Evolutionary conservation across 306 rosid genomes (phyloP).

Genomic region (Begonia loranthoides): DNA sequence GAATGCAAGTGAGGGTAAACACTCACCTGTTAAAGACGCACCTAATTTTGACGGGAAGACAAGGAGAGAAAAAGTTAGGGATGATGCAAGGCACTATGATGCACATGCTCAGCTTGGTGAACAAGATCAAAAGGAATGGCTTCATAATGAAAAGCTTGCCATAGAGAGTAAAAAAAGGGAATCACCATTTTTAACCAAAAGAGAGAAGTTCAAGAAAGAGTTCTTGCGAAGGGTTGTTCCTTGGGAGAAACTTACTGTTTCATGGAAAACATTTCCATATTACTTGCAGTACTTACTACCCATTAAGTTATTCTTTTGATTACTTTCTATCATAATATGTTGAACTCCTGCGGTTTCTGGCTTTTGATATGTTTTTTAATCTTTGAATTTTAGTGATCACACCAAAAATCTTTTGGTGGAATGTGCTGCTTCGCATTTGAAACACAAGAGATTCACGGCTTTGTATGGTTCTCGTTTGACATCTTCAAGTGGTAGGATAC

Average conservation of each 20-base stretch:
- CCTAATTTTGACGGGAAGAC: slow-evolving; percentile 24
- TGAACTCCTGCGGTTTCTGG: slow-evolving; percentile 1
- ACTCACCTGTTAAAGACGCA: slow-evolving; percentile 41
- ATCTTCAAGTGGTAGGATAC: slow-evolving; percentile 82
- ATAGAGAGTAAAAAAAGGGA: slow-evolving; percentile 55
- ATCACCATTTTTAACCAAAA: slow-evolving; percentile 62
- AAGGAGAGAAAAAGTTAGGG: slow-evolving; percentile 26
- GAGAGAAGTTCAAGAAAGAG: slow-evolving; percentile 73
- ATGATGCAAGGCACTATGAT: slow-evolving; percentile 34
- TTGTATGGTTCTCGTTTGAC: slow-evolving; percentile 64
- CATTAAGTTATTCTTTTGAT: slow-evolving; percentile 5
- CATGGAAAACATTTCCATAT: slow-evolving; percentile 93
- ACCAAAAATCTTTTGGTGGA: slow-evolving; percentile 71
- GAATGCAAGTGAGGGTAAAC: slow-evolving; percentile 67
- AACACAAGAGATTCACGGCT: slow-evolving; percentile 36
- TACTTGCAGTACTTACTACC: slow-evolving; percentile 48
- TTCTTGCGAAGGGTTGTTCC: slow-evolving; percentile 75
- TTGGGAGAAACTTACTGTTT: slow-evolving; percentile 80
- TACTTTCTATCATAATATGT: slow-evolving; percentile 1
- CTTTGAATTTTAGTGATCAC: slow-evolving; percentile 40
- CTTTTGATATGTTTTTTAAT: slow-evolving; percentile 6
- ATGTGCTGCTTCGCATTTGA: slow-evolving; percentile 82
- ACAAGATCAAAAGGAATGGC: slow-evolving; percentile 90
- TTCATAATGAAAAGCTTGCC: slow-evolving; percentile 51
- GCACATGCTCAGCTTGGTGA: slow-evolving; percentile 66